Conservation (phyloP, 2,329 filamentous ascomycete genomes). For the Phialophora macrospora region DNA sequence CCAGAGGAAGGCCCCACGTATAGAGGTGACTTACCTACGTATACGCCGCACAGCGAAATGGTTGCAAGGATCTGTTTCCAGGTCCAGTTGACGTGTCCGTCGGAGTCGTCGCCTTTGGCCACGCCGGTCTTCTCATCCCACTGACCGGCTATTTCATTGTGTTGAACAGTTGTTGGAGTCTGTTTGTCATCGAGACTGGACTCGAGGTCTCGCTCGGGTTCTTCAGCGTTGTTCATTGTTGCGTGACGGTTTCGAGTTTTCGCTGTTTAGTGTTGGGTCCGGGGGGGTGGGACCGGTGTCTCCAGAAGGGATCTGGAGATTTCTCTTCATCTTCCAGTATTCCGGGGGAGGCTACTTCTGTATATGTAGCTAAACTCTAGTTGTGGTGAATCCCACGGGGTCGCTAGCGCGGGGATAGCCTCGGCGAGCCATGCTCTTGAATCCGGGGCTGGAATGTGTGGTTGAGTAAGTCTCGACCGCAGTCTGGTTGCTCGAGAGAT, state of each 20-base stretch:
- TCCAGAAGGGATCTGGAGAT: not conserved
- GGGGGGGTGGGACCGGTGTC: not conserved
- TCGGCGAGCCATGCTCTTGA: not conserved
- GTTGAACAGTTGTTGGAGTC: not conserved
- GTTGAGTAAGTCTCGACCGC: conserved; percentile 1
- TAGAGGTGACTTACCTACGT: conserved; percentile 18
- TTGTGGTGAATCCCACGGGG: not conserved
- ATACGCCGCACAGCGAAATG: conserved; percentile 24
- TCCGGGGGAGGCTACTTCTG: not conserved
- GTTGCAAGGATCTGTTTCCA: conserved; percentile 27
- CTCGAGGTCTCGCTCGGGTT: conserved; percentile 5
- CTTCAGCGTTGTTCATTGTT: conserved; percentile 14
- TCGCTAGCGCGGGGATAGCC: not conserved
- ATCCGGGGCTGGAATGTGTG: conserved; percentile 1
- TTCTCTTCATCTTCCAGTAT: not conserved
- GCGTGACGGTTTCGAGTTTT: not conserved
- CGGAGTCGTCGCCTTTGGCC: conserved; percentile 24
- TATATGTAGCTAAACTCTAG: conserved; percentile 5
- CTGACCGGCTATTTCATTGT: conserved; percentile 6
- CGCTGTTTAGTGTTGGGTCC: not conserved
- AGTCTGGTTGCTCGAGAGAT: too few relatives aligned
- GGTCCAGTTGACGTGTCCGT: conserved; percentile 27
- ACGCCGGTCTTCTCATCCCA: conserved; percentile 16
- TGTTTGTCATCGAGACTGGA: conserved; percentile 14
- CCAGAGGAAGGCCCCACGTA: not conserved